A percentile compares a stretch with the other conserved stretches of the same genome.
These are phyloP conservation scores for Nicotiana knightiana DNA, from an alignment of 257 asterid species.

Conservation along the genomic window DNA sequence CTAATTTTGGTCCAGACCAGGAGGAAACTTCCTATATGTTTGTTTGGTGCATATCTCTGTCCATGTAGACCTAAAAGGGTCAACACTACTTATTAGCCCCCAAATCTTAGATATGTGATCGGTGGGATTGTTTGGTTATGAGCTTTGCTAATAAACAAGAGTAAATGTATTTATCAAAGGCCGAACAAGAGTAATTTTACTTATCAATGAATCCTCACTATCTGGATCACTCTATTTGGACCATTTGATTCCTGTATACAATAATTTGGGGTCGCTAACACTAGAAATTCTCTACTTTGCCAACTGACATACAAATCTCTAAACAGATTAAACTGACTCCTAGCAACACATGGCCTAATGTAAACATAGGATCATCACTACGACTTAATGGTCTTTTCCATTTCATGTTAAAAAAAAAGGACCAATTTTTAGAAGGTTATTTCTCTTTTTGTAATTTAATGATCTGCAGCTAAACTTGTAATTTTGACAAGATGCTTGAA, in stretches of 20 bases:
- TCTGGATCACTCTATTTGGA: neutral
- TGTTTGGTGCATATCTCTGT: neutral
- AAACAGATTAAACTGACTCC: neutral
- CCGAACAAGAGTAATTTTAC: neutral
- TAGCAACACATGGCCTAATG: neutral
- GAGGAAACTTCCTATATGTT: neutral
- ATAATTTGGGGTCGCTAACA: neutral
- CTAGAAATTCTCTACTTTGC: neutral
- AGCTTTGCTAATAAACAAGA: neutral
- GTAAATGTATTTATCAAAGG: neutral
- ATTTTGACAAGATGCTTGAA: neutral
- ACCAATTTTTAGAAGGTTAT: neutral
- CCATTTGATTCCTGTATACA: neutral
- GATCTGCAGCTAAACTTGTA: neutral
- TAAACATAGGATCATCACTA: neutral
- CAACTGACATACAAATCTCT: neutral
- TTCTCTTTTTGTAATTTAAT: neutral
- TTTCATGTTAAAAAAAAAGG: neutral
- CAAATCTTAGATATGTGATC: neutral
- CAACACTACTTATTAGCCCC: neutral
- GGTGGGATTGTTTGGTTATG: neutral
- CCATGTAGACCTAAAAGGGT: neutral
- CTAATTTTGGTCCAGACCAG: neutral
- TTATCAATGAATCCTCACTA: neutral
- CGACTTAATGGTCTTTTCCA: neutral